Base-by-base conservation (phyloP, 208 protist genomes). In the Trypanosomatidae sp. region DNA sequence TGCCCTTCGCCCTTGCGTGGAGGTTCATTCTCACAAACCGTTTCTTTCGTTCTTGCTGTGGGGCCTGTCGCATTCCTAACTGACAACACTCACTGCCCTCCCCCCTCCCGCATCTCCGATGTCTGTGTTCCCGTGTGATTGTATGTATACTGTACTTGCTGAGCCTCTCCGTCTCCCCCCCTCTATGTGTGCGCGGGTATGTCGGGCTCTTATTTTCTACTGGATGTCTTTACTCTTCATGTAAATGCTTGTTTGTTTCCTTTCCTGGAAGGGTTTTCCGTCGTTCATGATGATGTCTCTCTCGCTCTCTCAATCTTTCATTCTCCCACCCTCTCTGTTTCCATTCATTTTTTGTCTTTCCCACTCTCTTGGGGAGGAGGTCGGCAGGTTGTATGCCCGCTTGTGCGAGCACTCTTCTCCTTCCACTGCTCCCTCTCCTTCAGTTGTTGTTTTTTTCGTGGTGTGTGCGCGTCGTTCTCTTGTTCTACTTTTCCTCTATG, bases 141-240 rank as follows among this genome's bases (percentile, higher is more conserved):
- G 58, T 49, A 49, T 56, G 43, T 69, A 49, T 55, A 69, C 36
- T 53, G 33, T n/a, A 6, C 43, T 36, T 49, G 28, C 30, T 69
- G 36, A 19, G 41, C 19, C 13, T 55, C 19, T 50, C 41, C 49
- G 5, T 19, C 4, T 33, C n/a, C 46, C 28, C 43, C 1, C 19
- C 28, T 12, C 30, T 12, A 55, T 22, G 28, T 52, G 13, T 52
- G 13, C 30, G n/a, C 5, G 25, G 17, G 30, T 19, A 33, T 50
- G 62, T 52, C 33, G 19, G 22, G 13, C 43, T 13, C 13, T 52
- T 22, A 8, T 15, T 46, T 46, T 39, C 30, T 12, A 65, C 39
- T 13, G 33, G 60, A 69, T 69, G 28, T 69, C 25, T 76, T 70
- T 25, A 75, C 53, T n/a, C 68, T 22, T 78, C 33, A 62, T 62